Evolutionary conservation across 768 basidiomycete genomes (phyloP).

Genomic region (Trametes cinnabarina): DNA sequence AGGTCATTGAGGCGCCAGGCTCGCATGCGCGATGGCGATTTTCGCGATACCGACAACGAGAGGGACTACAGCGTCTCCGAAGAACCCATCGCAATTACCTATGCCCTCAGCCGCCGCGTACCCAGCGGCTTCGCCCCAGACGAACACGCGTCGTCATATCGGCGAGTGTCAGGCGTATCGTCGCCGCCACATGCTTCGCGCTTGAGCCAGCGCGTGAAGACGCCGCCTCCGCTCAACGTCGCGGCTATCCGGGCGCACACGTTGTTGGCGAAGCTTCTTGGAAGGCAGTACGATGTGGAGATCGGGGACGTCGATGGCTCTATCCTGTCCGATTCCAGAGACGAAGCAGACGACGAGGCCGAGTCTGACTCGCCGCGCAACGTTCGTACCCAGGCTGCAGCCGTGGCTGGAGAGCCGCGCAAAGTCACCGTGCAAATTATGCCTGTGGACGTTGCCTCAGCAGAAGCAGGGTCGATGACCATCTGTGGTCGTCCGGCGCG

Average conservation of each 20-base stretch:
- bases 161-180: neutral
- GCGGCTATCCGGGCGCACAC: neutral
- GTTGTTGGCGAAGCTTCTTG: neutral
- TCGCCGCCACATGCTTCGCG: neutral
- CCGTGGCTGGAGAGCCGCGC: neutral
- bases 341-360: slow-evolving; percentile 10
- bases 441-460: too few relatives aligned
- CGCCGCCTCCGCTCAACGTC: slow-evolving; percentile 6
- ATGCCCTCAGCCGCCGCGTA: neutral
- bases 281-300: slow-evolving; percentile 7
- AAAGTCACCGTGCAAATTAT: too few relatives aligned
- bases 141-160: neutral
- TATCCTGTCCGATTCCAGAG: slow-evolving; percentile 1
- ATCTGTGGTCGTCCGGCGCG: neutral
- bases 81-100: neutral
- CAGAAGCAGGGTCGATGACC: too few relatives aligned
- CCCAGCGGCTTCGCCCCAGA: too few relatives aligned
- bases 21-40: slow-evolving; percentile 11
- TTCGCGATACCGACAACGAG: slow-evolving; percentile 3
- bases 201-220: slow-evolving; percentile 10
- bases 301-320: neutral
- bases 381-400: neutral
- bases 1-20: slow-evolving; percentile 4
- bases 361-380: neutral
- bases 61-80: neutral